These are phyloP conservation scores for Boletus mariae DNA, from an alignment of 1,284 basidiomycete species.

Conservation along the genomic window DNA sequence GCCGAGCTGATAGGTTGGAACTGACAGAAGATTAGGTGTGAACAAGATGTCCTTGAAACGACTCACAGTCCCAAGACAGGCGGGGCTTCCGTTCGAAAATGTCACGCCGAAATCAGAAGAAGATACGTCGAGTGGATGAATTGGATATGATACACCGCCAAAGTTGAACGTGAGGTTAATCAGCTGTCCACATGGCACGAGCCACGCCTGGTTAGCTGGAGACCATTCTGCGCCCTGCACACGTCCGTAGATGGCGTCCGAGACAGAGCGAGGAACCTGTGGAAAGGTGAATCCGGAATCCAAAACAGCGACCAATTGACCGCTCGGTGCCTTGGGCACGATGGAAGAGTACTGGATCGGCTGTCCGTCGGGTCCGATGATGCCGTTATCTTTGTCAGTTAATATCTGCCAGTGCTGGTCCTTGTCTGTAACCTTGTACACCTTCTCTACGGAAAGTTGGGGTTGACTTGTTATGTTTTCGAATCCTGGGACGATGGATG, in stretches of 20 bases:
- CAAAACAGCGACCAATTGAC: constrained; percentile 66
- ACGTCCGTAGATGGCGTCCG: constrained; percentile 77
- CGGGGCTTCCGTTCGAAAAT: constrained; percentile 53
- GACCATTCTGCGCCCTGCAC: constrained; percentile 73
- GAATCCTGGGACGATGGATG: constrained; percentile 50
- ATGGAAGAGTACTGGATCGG: constrained; percentile 59
- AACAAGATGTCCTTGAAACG: not conserved
- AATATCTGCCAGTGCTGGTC: constrained; percentile 79
- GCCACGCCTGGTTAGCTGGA: constrained; percentile 55
- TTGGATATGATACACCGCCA: constrained; percentile 60
- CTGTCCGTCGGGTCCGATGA: constrained; percentile 70
- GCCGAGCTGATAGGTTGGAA: constrained; percentile 81
- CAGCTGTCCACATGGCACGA: constrained; percentile 67
- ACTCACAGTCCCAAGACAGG: constrained; percentile 68
- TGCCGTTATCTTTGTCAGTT: constrained; percentile 55
- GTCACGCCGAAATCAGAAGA: constrained; percentile 59
- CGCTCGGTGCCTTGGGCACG: constrained; percentile 59
- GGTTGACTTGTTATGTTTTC: constrained; percentile 60
- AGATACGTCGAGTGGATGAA: constrained; percentile 71
- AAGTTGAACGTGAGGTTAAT: constrained; percentile 70
- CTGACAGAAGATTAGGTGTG: constrained; percentile 32
- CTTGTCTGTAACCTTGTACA: constrained; percentile 33
- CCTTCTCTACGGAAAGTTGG: constrained; percentile 63
- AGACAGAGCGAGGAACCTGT: constrained; percentile 69
- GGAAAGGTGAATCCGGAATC: constrained; percentile 70